These are phyloP conservation scores for Plasmodium malariae DNA, from an alignment of 169 alveolate genomes.

Conservation along the genomic window DNA sequence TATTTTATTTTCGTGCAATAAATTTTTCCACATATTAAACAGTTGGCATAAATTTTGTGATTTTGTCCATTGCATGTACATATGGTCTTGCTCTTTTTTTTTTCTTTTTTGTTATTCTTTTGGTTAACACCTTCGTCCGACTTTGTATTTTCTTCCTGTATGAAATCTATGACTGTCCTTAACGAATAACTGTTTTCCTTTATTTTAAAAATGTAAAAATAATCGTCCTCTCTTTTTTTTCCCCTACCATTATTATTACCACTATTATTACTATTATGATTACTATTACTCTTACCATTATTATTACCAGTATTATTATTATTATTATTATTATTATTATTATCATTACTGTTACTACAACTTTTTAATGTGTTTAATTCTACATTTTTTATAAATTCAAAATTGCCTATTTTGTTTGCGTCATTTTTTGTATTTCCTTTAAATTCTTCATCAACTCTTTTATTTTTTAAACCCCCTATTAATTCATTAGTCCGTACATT, in stretches of 20 bases:
- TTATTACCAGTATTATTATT: too few relatives aligned
- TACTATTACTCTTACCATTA: too few relatives aligned
- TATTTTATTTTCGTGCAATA: conserved; percentile 66
- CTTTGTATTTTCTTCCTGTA: conserved; percentile 12
- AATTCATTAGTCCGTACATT: too few relatives aligned
- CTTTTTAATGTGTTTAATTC: too few relatives aligned
- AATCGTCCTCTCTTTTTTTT: conserved; percentile 7
- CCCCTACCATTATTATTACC: not conserved
- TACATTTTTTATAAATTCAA: too few relatives aligned
- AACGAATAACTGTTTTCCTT: conserved; percentile 47
- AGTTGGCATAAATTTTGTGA: conserved; percentile 61
- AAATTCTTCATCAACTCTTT: too few relatives aligned
- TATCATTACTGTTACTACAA: too few relatives aligned
- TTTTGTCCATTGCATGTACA: conserved; percentile 50
- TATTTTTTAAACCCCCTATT: too few relatives aligned
- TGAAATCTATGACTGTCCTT: conserved; percentile 29
- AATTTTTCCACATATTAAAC: conserved; percentile 60
- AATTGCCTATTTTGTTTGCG: too few relatives aligned
- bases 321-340: too few relatives aligned
- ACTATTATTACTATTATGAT: too few relatives aligned
- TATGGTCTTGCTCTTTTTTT: conserved; percentile 44
- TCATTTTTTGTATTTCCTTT: too few relatives aligned
- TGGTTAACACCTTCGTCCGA: not conserved
- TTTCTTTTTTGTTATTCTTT: conserved; percentile 3
- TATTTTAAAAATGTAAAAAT: conserved; percentile 39